phyloP scores from a whole-genome alignment of 257 asterid species.

The Ehretia macrophylla region DNA sequence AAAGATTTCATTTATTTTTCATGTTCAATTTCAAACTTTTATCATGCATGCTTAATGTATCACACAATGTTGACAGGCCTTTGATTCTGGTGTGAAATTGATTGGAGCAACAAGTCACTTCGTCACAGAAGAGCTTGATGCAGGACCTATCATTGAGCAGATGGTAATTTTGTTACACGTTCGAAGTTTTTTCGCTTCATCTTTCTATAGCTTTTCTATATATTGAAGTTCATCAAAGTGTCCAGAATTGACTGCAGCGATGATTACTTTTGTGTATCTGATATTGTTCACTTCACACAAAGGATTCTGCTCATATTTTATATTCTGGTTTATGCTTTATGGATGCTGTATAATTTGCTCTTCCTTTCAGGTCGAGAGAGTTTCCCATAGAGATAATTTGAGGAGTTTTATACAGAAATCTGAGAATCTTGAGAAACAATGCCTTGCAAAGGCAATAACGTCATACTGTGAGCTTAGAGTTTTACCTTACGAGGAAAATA shows the following conservation, averaged over 20 bases:
- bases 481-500: slow-evolving; percentile 66
- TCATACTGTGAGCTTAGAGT: slow-evolving; percentile 89
- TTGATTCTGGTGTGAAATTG: slow-evolving; percentile 90
- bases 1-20: no score
- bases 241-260: not conserved
- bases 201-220: not conserved
- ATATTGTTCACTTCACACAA: no score
- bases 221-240: not conserved
- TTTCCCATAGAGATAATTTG: slow-evolving; percentile 82
- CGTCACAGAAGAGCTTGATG: slow-evolving; percentile 89
- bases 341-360: not conserved
- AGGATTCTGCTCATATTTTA: no score
- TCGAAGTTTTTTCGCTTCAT: not conserved
- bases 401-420: slow-evolving; percentile 78
- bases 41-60: slow-evolving; percentile 9
- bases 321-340: not conserved
- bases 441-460: slow-evolving; percentile 84
- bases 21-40: not conserved
- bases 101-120: slow-evolving; percentile 96
- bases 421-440: slow-evolving; percentile 85
- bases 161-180: slow-evolving; percentile 50
- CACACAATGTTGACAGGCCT: slow-evolving; percentile 48
- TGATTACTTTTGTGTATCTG: no score
- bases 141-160: slow-evolving; percentile 94
- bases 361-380: slow-evolving; percentile 75